A percentile compares a stretch with the other conserved stretches of the same genome.
Conservation (phyloP, 148 eudicot genomes). For the Silene uniflora region DNA sequence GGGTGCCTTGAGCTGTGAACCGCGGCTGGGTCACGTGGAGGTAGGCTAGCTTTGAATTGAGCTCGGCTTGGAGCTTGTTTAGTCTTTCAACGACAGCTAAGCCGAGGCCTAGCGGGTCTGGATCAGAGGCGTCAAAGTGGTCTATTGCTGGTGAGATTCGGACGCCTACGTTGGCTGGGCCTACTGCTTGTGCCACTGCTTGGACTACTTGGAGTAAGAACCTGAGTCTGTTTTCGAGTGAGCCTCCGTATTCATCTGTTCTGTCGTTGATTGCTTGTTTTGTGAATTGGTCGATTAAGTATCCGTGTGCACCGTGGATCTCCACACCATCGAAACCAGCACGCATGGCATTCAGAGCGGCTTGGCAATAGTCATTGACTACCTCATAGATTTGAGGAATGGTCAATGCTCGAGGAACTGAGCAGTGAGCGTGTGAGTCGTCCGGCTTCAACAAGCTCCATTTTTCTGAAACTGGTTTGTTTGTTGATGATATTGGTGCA, state of each 20-base stretch:
- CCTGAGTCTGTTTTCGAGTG: conserved; percentile 60
- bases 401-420: conserved; percentile 46
- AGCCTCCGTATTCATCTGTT: conserved; percentile 72
- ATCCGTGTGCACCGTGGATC: conserved; percentile 83
- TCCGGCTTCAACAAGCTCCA: conserved; percentile 64
- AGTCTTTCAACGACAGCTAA: conserved; percentile 53
- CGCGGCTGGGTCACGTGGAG: conserved; percentile 76
- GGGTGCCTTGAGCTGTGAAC: conserved; percentile 50
- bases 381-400: conserved; percentile 38
- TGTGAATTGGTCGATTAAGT: conserved; percentile 79
- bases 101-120: conserved; percentile 64
- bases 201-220: conserved; percentile 54
- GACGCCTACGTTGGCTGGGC: conserved; percentile 51
- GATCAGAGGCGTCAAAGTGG: conserved; percentile 67
- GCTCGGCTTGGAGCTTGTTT: conserved; percentile 47
- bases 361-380: conserved; percentile 59
- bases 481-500: conserved; percentile 72
- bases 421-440: conserved; percentile 39
- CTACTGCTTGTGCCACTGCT: conserved; percentile 51
- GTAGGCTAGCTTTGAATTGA: conserved; percentile 44
- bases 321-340: conserved; percentile 95
- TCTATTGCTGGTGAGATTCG: conserved; percentile 82
- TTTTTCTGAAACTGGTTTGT: conserved; percentile 55
- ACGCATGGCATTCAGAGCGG: conserved; percentile 71
- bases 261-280: conserved; percentile 83